Base-by-base conservation (phyloP, 2,329 filamentous ascomycete genomes). In the Bipolaris sorokiniana region DNA sequence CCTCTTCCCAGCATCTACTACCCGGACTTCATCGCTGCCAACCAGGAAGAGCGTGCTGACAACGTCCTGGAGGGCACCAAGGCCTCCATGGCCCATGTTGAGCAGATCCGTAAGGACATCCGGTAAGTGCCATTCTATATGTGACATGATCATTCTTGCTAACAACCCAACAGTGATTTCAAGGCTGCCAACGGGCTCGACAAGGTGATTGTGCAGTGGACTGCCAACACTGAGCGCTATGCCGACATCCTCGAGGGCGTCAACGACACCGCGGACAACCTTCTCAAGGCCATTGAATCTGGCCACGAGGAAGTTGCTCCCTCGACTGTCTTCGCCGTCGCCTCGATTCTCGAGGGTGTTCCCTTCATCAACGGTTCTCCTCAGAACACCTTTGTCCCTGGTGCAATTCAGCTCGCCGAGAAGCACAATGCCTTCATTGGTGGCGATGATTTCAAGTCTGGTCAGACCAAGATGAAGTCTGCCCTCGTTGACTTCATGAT, bases 381-480 rank as follows among this genome's bases (percentile, higher is more conserved):
- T 33, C 95, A 99, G 80, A 99, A 99, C 85, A 99, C 95, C 41
- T 98, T 99, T 72, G 94, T 99, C 18, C 94, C 94, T 7, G 95
- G 95, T 72, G 91, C 90, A 59, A 88, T 98, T 67, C 84, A 94
- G 74, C 87, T 99, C 56, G 95, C 95, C 20, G 91, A 96, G 82
- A 84, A 89, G 79, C 88, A 96, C 79, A 84, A 86, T 55, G 88
- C 93, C 61, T 99, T 96, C 82, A 92, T 99, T 71, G 95, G 95
- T 57, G 95, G 95, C 65, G 95, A 99, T 72, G 95, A 99, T 82
- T 99, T 99, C 89, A 99, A 99, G 84, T 98, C 95, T 62, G 95
- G 95, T 62, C 95, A 99, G 84, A 99, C 95, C 77, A 99, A 99
- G 88, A 99, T 99, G 95, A 99, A 99, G 83, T 98, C 95, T 59